Evolutionary conservation across 208 protist species (phyloP).

Genomic region (Wallacemonas sp.): DNA sequence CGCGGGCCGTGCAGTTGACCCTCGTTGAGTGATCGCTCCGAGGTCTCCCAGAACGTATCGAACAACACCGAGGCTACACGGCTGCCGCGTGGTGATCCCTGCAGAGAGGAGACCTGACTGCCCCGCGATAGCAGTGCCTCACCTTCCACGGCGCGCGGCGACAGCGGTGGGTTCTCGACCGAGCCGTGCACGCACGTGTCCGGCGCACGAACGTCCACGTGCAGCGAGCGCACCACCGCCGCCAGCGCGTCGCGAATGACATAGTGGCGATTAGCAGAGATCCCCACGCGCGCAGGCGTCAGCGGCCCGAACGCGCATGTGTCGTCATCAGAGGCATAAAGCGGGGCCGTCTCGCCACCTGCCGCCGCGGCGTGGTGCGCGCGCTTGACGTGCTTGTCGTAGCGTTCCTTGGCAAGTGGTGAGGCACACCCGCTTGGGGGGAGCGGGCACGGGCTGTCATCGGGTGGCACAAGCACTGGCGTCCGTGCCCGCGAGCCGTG

Average conservation of each 20-base stretch:
- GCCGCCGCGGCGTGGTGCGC: neutral
- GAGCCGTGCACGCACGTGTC: no score
- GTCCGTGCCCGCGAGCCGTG: neutral
- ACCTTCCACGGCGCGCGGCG: neutral
- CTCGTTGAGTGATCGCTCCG: no score
- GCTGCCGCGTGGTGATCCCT: no score
- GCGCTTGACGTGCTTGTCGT: conserved; percentile 3
- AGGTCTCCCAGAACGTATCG: no score
- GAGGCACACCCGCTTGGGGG: conserved; percentile 13
- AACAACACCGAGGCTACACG: no score
- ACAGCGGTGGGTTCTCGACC: neutral
- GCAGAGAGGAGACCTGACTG: no score
- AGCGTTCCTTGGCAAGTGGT: conserved; percentile 14
- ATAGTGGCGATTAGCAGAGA: conserved; percentile 27
- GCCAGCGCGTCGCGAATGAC: conserved; percentile 54
- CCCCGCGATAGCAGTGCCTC: neutral
- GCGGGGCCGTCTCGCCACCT: no score
- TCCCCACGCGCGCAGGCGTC: conserved; percentile 44
- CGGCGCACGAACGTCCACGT: conserved; percentile 17
- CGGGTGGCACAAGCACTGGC: neutral
- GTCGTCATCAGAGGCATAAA: conserved; percentile 33
- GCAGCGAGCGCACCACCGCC: conserved; percentile 44
- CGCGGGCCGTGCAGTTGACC: no score
- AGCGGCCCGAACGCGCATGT: conserved; percentile 65
- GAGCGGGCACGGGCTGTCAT: conserved; percentile 12